phyloP scores from a whole-genome alignment of 768 basidiomycete genomes.

The Suillus luteus region DNA sequence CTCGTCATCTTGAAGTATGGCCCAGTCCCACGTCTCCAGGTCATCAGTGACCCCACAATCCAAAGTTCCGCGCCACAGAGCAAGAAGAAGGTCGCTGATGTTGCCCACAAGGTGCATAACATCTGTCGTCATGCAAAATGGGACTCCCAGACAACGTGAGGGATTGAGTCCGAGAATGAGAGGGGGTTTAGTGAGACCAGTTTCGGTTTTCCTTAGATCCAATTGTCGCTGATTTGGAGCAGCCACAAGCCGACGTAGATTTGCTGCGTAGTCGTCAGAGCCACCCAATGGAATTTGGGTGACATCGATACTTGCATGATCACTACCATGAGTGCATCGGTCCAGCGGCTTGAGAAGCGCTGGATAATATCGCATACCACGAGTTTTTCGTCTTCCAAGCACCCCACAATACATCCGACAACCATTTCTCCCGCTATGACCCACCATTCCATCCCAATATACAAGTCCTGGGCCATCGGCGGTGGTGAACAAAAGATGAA shows the following conservation, averaged over 20 bases:
- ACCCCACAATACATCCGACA: constrained; percentile 37
- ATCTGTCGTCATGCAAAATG: constrained; percentile 39
- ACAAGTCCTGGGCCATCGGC: constrained; percentile 12
- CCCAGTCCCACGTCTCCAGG: constrained; percentile 35
- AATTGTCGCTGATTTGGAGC: constrained; percentile 27
- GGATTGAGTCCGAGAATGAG: constrained; percentile 38
- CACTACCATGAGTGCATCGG: constrained; percentile 19
- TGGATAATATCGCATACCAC: constrained; percentile 33
- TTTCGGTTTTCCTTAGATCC: constrained; percentile 28
- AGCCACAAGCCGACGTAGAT: not conserved
- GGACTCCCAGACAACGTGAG: constrained; percentile 29
- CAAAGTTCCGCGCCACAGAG: constrained; percentile 27
- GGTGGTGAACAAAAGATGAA: constrained; percentile 26
- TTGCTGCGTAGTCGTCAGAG: constrained; percentile 8
- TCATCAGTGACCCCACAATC: constrained; percentile 22
- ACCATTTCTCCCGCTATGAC: constrained; percentile 30
- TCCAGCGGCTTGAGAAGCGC: constrained; percentile 29
- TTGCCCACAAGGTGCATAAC: constrained; percentile 44
- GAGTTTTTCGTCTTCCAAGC: constrained; percentile 28
- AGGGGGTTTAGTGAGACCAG: constrained; percentile 38
- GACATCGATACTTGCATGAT: constrained; percentile 28
- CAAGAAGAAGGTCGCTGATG: constrained; percentile 24
- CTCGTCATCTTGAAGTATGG: constrained; percentile 20
- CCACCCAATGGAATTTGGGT: constrained; percentile 9
- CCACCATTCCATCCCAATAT: constrained; percentile 36